phyloP scores from a whole-genome alignment of 805 yeast genomes.

The Metschnikowia continentalis region DNA sequence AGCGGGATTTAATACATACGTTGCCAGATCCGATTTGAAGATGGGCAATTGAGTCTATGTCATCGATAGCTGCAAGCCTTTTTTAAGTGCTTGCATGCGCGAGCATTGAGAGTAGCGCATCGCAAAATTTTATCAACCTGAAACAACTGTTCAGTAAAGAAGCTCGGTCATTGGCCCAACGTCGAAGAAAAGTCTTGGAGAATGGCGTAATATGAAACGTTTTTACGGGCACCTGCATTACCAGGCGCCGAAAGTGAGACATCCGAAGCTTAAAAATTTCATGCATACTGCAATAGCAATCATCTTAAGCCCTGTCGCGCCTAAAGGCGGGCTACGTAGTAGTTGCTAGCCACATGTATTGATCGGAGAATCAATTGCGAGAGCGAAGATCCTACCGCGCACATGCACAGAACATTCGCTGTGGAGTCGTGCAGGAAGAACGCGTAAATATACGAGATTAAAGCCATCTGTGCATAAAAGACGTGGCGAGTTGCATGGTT shows the following conservation, averaged over 20 bases:
- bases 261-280: neutral
- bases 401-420: neutral
- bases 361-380: neutral
- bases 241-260: neutral
- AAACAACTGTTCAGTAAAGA: neutral
- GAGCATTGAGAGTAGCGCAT: conserved; percentile 2
- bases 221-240: neutral
- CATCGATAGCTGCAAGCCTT: neutral
- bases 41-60: neutral
- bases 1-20: neutral
- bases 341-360: neutral
- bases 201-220: neutral
- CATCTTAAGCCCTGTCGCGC: neutral
- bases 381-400: neutral
- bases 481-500: neutral
- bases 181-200: neutral
- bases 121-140: neutral
- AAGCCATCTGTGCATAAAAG: neutral
- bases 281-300: neutral
- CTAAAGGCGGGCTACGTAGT: neutral
- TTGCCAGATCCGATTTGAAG: neutral
- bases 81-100: neutral
- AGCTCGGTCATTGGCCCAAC: neutral
- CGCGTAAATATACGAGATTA: conserved; percentile 2
- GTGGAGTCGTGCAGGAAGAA: neutral